Percentiles rank a stretch among this genome's conserved stretches.
These are phyloP conservation scores for Trichoderma erinaceum DNA, from an alignment of 495 filamentous ascomycete genomes.

Conservation along the genomic window DNA sequence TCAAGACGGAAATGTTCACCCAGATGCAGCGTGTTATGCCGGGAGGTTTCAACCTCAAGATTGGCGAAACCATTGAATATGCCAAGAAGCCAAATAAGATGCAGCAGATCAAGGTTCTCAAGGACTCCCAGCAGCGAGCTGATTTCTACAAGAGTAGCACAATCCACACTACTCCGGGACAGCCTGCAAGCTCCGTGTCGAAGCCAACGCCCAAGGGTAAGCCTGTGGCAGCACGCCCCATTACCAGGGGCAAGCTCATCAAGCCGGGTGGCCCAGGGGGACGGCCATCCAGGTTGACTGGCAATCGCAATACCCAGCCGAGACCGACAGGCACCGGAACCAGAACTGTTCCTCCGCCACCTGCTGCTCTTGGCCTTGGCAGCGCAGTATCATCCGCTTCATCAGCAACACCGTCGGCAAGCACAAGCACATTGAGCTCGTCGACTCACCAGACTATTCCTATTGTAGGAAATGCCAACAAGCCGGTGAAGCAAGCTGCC, in stretches of 20 bases:
- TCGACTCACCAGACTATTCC: conserved; percentile 8
- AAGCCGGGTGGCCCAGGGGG: conserved; percentile 83
- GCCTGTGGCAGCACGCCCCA: conserved; percentile 76
- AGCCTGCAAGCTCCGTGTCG: conserved; percentile 76
- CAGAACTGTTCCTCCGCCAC: conserved; percentile 42
- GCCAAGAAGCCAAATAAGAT: conserved; percentile 97
- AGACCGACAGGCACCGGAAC: conserved; percentile 38
- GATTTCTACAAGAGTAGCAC: conserved; percentile 92
- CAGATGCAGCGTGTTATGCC: conserved; percentile 71
- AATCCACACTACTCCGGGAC: conserved; percentile 79
- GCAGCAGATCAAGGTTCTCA: conserved; percentile 76
- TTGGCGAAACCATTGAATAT: conserved; percentile 81
- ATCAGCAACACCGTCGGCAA: conserved; percentile 20
- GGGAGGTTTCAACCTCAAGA: conserved; percentile 73
- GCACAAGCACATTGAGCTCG: conserved; percentile 13
- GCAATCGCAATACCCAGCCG: conserved; percentile 48
- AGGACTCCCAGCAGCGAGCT: conserved; percentile 67
- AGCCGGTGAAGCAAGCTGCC: conserved; percentile 35
- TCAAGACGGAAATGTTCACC: conserved; percentile 97
- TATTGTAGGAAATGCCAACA: conserved; percentile 1
- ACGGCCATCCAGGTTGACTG: conserved; percentile 60
- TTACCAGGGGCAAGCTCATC: conserved; percentile 84
- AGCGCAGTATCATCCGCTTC: conserved; percentile 21
- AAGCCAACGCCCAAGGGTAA: conserved; percentile 79
- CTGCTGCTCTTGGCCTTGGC: conserved; percentile 29